Conservation (phyloP, 2,329 filamentous ascomycete species). For the Cercospora nicotianae region DNA sequence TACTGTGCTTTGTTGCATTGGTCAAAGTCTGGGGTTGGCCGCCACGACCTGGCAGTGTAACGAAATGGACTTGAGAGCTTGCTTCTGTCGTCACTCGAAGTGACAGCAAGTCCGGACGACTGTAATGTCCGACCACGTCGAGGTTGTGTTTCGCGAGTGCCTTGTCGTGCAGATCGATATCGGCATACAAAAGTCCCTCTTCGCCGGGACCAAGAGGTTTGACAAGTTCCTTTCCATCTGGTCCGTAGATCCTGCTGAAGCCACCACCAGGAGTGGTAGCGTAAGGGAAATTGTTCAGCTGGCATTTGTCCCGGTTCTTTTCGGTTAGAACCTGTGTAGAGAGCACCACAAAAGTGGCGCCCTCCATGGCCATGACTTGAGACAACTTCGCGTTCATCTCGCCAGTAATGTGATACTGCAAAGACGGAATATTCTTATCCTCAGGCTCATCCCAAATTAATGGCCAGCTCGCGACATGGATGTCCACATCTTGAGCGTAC, state of each 20-base stretch:
- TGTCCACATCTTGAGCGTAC: slow-evolving; percentile 16
- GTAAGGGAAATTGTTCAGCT: slow-evolving; percentile 13
- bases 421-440: background rate
- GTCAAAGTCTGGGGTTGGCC: background rate
- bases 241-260: slow-evolving; percentile 14
- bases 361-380: slow-evolving; percentile 18
- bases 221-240: slow-evolving; percentile 8
- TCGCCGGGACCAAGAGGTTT: slow-evolving; percentile 13
- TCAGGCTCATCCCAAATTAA: slow-evolving; percentile 9
- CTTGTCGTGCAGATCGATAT: slow-evolving; percentile 15
- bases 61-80: slow-evolving; percentile 14
- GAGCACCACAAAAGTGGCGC: slow-evolving; percentile 14
- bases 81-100: slow-evolving; percentile 9
- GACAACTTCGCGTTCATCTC: slow-evolving; percentile 12
- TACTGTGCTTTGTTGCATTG: background rate
- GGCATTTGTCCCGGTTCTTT: slow-evolving; percentile 1
- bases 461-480: slow-evolving; percentile 17
- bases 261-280: slow-evolving; percentile 15
- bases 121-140: slow-evolving; percentile 20
- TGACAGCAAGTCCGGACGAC: slow-evolving; percentile 13
- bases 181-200: slow-evolving; percentile 13
- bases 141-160: slow-evolving; percentile 16
- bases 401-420: slow-evolving; percentile 17
- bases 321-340: slow-evolving; percentile 14
- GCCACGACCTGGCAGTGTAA: background rate